A percentile compares a stretch with the other conserved stretches of the same genome.
Conservation (phyloP, 306 rosid genomes). For the Rosa chinensis region DNA sequence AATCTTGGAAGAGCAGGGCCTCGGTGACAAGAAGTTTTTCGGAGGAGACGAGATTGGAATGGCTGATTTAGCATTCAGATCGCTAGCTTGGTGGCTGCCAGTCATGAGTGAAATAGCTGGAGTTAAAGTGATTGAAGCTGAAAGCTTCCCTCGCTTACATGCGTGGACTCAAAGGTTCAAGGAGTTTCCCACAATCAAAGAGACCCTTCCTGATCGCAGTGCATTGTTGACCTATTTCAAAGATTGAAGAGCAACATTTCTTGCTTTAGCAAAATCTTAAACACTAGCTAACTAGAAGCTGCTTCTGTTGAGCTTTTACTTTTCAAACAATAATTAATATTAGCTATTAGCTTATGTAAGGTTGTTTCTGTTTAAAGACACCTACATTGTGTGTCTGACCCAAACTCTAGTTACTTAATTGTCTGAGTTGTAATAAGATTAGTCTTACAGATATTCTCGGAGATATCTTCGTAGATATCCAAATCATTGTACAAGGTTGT, state of each 20-base stretch:
- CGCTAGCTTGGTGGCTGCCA: slow-evolving; percentile 9
- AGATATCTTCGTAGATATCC: too few species aligned
- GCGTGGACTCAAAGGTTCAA: slow-evolving; percentile 16
- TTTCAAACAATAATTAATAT: neutral
- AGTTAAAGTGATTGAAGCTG: neutral
- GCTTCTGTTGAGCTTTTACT: neutral
- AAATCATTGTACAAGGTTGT: too few species aligned
- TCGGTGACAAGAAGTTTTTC: neutral
- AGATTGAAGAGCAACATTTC: neutral
- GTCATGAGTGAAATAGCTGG: neutral
- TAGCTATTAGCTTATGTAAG: neutral
- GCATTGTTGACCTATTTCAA: neutral
- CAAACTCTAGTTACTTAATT: too few species aligned
- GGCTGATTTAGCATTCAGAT: slow-evolving; percentile 7
- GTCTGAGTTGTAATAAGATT: too few species aligned
- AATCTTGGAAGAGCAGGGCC: neutral
- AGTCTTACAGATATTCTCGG: too few species aligned
- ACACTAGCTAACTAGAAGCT: neutral
- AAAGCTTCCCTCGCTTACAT: neutral
- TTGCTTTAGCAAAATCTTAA: neutral
- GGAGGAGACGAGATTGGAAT: neutral
- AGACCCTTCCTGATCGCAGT: slow-evolving; percentile 2
- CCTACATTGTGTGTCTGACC: too few species aligned
- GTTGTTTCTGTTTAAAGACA: neutral
- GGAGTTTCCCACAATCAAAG: neutral